These are phyloP conservation scores for Alternaria rosae DNA, from an alignment of 2,329 filamentous ascomycete genomes.

Conservation along the genomic window DNA sequence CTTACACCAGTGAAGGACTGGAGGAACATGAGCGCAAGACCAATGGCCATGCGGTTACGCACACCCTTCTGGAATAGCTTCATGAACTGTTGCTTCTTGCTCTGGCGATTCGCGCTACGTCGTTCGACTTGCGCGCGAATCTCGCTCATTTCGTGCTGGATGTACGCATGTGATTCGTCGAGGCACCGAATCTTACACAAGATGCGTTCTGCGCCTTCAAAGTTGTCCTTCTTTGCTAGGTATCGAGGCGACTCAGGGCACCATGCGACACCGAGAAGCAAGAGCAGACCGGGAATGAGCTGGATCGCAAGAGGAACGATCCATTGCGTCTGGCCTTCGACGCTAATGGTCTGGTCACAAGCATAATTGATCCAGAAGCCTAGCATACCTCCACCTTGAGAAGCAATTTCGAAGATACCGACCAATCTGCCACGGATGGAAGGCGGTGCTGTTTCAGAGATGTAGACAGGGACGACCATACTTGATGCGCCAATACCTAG, in stretches of 20 bases:
- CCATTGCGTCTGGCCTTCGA: conserved; percentile 63
- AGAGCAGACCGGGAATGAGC: conserved; percentile 50
- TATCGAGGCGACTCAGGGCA: conserved; percentile 49
- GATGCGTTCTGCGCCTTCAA: conserved; percentile 52
- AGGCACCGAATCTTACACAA: conserved; percentile 57
- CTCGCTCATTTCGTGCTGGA: conserved; percentile 60
- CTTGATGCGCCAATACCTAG: conserved; percentile 50
- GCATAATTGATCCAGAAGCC: conserved; percentile 56
- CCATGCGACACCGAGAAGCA: conserved; percentile 47
- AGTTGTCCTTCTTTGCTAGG: conserved; percentile 38
- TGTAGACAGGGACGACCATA: conserved; percentile 50
- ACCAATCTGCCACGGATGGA: conserved; percentile 70
- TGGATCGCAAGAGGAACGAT: conserved; percentile 65
- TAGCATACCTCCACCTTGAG: conserved; percentile 65
- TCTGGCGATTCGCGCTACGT: conserved; percentile 37
- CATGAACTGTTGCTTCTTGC: conserved; percentile 42
- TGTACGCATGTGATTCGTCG: conserved; percentile 50
- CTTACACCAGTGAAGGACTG: conserved; percentile 47
- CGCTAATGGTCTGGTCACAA: conserved; percentile 52
- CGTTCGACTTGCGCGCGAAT: conserved; percentile 51
- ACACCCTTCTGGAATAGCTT: conserved; percentile 51
- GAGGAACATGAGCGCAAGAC: conserved; percentile 49
- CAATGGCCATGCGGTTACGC: conserved; percentile 50
- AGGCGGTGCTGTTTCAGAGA: conserved; percentile 60
- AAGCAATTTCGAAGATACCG: conserved; percentile 72